Evolutionary conservation across 2,329 filamentous ascomycete species (phyloP).

Genomic region (Fusarium sterilihyphosum): DNA sequence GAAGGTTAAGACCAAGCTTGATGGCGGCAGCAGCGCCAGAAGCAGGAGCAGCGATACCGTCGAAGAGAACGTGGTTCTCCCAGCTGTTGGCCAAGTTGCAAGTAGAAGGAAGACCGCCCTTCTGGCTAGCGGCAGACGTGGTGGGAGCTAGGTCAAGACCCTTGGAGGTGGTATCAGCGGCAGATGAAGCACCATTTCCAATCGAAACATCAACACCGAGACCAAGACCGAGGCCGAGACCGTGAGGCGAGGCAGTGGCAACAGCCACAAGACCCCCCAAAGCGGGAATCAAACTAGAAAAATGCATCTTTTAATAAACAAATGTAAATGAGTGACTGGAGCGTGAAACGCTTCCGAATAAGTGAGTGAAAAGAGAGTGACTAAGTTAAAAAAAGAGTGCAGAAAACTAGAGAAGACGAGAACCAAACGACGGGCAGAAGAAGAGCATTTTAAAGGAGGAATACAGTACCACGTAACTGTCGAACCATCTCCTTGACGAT

Average conservation of each 20-base stretch:
- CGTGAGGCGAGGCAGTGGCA: slow-evolving; percentile 33
- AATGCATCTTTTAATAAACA: slow-evolving; percentile 23
- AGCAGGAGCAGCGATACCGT: slow-evolving; percentile 30
- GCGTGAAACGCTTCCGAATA: slow-evolving; percentile 20
- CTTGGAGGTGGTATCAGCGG: background rate
- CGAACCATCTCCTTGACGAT: slow-evolving; percentile 6
- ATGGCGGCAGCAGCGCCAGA: slow-evolving; percentile 30
- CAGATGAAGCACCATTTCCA: background rate
- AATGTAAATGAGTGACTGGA: slow-evolving; percentile 37
- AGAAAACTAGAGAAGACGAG: slow-evolving; percentile 1
- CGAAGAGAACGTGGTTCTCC: slow-evolving; percentile 29
- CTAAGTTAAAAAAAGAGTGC: slow-evolving; percentile 22
- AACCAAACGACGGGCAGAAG: background rate
- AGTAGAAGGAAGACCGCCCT: background rate
- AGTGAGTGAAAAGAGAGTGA: slow-evolving; percentile 28
- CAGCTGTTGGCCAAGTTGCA: slow-evolving; percentile 28
- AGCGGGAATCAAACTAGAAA: slow-evolving; percentile 25
- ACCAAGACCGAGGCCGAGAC: slow-evolving; percentile 1
- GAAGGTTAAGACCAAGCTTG: slow-evolving; percentile 38
- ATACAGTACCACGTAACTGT: background rate
- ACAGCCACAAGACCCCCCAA: slow-evolving; percentile 32
- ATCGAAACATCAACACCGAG: background rate
- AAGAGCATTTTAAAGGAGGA: slow-evolving; percentile 10
- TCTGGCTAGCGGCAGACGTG: background rate
- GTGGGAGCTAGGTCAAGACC: background rate